Evolutionary conservation across 1,284 basidiomycete species (phyloP), one percentile per base, ranked within the genome.

Genomic region (Boletus sp.): DNA sequence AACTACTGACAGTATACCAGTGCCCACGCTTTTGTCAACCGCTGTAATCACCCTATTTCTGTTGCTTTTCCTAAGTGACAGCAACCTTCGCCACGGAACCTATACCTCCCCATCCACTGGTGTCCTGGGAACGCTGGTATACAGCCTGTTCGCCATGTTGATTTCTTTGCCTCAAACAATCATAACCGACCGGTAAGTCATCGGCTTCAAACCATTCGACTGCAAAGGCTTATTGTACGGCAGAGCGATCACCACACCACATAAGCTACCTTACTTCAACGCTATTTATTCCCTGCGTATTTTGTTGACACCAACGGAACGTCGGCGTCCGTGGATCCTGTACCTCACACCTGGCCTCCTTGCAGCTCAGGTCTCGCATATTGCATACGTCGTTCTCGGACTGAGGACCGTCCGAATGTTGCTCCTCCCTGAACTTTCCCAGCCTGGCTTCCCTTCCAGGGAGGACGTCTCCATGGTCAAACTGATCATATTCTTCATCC

Each of bases 321-420:
- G 84, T 37, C 77, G 81, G 32, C 77, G 77, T 20, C 92, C 91
- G 3, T 90, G 86, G 83, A 75, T 83, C 25, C 69, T 94, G 32
- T 94, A 91, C 67, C 62, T 88, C 42, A 92, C 91, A 0, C 92
- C 91, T 0, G 91, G 91, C 16, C 77, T 94, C 22, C 76, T 94
- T 49, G 71, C 78, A 2, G 74, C 84, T 0, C 81, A 90, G 58
- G 72, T 81, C 29, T 56, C 80, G 19, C 88, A 91, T 55, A 76
- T 90, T 14, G 62, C 74, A 7, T 84, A 86, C 55, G 76, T 85
- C 47, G 78, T 84, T 29, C 67, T 91, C n/a, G 70, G 84, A 44
- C 72, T 90, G 22, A 76, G 81, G 22, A 75, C 80, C 13, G 64
- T 91, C 49, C 82, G 88, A 41, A 72, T 77, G 23, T 57, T 84